phyloP scores from a whole-genome alignment of 2,329 filamentous ascomycete species.

The Beauveria sp. region DNA sequence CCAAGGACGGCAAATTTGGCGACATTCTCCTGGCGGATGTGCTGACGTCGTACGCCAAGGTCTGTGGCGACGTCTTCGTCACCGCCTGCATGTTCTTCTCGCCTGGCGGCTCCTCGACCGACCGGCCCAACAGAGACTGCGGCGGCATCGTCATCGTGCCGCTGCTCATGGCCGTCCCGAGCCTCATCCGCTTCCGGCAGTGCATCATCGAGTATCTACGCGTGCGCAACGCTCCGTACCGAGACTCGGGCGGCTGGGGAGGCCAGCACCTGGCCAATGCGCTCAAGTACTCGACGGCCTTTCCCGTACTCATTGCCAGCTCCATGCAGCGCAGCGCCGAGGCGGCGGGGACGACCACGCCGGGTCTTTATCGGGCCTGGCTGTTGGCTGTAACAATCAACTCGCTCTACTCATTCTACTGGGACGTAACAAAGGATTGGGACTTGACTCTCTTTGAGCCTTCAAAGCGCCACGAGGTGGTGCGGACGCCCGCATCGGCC shows the following conservation, averaged over 20 bases:
- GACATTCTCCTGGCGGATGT: conserved; percentile 92
- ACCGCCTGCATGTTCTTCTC: conserved; percentile 86
- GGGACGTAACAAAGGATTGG: conserved; percentile 97
- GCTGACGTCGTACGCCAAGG: conserved; percentile 88
- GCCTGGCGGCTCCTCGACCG: conserved; percentile 63
- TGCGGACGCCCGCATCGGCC: conserved; percentile 46
- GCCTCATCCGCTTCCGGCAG: conserved; percentile 79
- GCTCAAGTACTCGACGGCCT: conserved; percentile 86
- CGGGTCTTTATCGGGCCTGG: conserved; percentile 51
- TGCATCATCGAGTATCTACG: conserved; percentile 83
- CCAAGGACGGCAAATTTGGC: conserved; percentile 86
- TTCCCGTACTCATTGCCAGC: conserved; percentile 79
- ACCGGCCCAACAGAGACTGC: conserved; percentile 71
- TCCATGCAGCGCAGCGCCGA: conserved; percentile 61
- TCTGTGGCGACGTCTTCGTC: conserved; percentile 83
- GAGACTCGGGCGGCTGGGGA: conserved; percentile 59
- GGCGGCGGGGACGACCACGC: conserved; percentile 25
- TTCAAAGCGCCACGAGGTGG: conserved; percentile 15
- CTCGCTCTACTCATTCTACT: conserved; percentile 94
- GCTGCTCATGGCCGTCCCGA: conserved; percentile 75
- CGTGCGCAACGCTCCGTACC: conserved; percentile 51
- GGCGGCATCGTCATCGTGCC: conserved; percentile 75
- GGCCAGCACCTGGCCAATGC: conserved; percentile 90
- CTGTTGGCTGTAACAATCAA: conserved; percentile 70
- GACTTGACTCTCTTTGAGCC: conserved; percentile 75